These are phyloP conservation scores for Glycine tomentella DNA, from an alignment of 306 rosid species.

Conservation along the genomic window DNA sequence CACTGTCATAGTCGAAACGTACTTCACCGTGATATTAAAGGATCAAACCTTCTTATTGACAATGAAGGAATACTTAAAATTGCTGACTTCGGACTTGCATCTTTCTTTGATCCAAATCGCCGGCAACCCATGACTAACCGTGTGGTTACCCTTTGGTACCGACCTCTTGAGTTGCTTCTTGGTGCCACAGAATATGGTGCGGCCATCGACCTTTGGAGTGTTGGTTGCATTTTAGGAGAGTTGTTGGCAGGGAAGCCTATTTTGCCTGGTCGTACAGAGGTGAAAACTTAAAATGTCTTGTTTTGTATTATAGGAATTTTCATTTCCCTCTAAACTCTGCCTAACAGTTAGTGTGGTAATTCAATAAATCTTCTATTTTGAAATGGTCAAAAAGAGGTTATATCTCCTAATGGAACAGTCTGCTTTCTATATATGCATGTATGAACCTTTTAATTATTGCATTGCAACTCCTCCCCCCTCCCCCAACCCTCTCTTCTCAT, in stretches of 20 bases:
- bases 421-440: conserved; percentile 1
- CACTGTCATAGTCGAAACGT: conserved; percentile 84
- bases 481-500: conserved; percentile 1
- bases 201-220: conserved; percentile 93
- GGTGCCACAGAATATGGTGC: conserved; percentile 92
- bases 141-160: conserved; percentile 95
- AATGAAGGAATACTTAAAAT: conserved; percentile 81
- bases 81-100: conserved; percentile 93
- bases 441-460: conserved; percentile 20
- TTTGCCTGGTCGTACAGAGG: conserved; percentile 99
- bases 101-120: conserved; percentile 80
- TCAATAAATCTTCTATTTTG: conserved; percentile 23
- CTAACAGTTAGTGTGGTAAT: background rate
- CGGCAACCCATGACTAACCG: conserved; percentile 92
- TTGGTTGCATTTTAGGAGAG: conserved; percentile 97
- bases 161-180: conserved; percentile 95
- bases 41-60: conserved; percentile 91
- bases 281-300: conserved; percentile 44
- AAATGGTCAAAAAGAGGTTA: background rate
- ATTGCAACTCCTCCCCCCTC: background rate
- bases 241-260: conserved; percentile 90
- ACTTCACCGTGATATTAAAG: conserved; percentile 96
- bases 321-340: conserved; percentile 36
- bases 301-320: conserved; percentile 37
- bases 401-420: conserved; percentile 12